Base-by-base conservation (phyloP, 2,329 filamentous ascomycete genomes). In the Plectosphaerella cucumerina region DNA sequence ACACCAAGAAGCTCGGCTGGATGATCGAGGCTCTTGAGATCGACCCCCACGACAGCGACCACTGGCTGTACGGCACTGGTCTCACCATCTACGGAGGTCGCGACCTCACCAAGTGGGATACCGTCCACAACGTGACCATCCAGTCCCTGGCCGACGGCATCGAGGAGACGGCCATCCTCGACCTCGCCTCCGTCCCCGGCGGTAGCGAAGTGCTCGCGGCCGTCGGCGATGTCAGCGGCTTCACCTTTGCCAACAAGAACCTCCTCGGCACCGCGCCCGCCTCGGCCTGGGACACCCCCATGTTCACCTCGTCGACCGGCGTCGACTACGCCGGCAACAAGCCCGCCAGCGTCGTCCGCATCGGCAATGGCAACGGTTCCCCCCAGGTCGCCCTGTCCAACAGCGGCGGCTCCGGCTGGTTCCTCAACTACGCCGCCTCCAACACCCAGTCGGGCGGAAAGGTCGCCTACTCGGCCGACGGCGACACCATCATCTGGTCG, bases 41-140 rank as follows among this genome's bases (percentile, higher is more conserved):
- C 47, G 70, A 84, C 58, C 81, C 81, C 0, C 70, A 74, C 22
- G 78, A 84, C 57, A 81, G 77, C 50, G 71, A 82, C 58, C 80
- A 82, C 60, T 83, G 78, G 77, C 65, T 83, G 0, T 84, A 84
- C 51, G 78, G 76, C n/a, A 84, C 81, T 0, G 80, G 81, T 3
- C 62, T 74, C n/a, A 80, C 77, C 0, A 64, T 81, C 43, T 79
- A 73, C 35, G 77, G 77, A 10, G 76, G 79, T 2, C 73, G 75
- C 48, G 77, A 82, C 52, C 63, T 82, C n/a, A 75, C 73, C 1
- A 76, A 75, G 14, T 82, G 79, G 79, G 78, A 81, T 50, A 70
- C 70, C 1, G 61, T 58, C 2, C 68, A 70, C 53, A 79, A 77
- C 48, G 65, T 82, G 50, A 72, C 71, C 2, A 73, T 81, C 44